phyloP scores from a whole-genome alignment of 306 rosid species.

The Astragalus glycyphyllos region DNA sequence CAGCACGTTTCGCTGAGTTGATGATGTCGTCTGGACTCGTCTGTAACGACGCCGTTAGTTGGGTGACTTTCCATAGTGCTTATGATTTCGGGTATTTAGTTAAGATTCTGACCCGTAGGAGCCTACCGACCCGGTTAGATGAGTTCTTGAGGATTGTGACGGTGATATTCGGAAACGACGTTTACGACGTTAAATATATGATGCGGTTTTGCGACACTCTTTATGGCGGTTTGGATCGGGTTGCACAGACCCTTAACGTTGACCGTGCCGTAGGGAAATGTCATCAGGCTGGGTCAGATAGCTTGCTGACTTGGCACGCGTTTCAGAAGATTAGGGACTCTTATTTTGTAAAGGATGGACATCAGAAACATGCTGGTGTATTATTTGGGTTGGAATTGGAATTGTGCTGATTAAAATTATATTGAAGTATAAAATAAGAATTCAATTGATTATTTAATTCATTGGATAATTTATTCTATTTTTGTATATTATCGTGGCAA shows the following conservation, averaged over 20 bases:
- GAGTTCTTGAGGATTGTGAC: constrained; percentile 51
- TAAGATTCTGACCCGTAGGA: constrained; percentile 62
- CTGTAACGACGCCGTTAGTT: constrained; percentile 57
- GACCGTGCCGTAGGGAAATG: constrained; percentile 76
- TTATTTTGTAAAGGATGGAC: constrained; percentile 59
- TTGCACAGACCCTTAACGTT: constrained; percentile 64
- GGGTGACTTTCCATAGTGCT: constrained; percentile 80
- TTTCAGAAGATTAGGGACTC: constrained; percentile 76
- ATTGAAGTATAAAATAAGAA: not conserved
- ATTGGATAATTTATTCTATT: not conserved
- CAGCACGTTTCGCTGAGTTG: constrained; percentile 55
- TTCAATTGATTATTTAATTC: constrained; percentile 38
- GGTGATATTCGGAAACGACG: constrained; percentile 59
- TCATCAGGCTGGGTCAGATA: constrained; percentile 90
- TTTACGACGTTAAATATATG: constrained; percentile 78
- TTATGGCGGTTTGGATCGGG: constrained; percentile 75
- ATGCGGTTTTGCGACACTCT: constrained; percentile 65
- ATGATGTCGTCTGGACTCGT: constrained; percentile 69
- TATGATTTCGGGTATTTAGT: constrained; percentile 75
- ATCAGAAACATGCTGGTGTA: constrained; percentile 69
- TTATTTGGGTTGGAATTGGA: constrained; percentile 63
- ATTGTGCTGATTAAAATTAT: not conserved
- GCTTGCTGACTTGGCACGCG: constrained; percentile 79
- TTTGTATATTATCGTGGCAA: not conserved
- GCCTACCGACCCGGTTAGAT: constrained; percentile 49